Base-by-base conservation (phyloP, 495 filamentous ascomycete species). In the Daldinia loculata region DNA sequence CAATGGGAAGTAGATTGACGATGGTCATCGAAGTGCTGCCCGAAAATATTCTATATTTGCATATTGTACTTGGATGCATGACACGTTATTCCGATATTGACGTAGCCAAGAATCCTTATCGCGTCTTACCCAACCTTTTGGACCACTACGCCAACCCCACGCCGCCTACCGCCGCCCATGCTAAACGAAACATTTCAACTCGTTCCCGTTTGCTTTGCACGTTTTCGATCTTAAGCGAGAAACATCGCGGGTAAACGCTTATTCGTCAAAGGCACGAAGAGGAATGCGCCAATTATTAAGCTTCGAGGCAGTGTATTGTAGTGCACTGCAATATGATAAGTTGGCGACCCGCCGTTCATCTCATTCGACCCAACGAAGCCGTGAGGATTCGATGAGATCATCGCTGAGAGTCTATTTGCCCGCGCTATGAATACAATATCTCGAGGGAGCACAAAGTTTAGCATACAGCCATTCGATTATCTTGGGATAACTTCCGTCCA, bases 281-380 rank as follows among this genome's bases (percentile, higher is more conserved):
- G 6, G 2, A 65, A 51, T 29, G 27, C 41, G 24, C 41, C 52
- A 56, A 36, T 19, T 57, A 38, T 57, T 45, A 6, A 56, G 45
- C 22, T 57, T 41, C 22, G 67, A 65, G 67, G 67, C 61, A 48
- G 67, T 65, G 67, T 48, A 51, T 11, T 53, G 41, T 34, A 41
- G 61, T 64, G 67, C 45, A 50, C 11, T 53, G 34, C 43, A 51
- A 56, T 43, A 53, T 61, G 63, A 67, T 67, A 67, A 55, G 64
- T 4, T 26, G 19, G 22, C 24, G 26, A 51, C 51, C 15, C 36
- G 26, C 50, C 29, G 19, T 45, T 34, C 34, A 60, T 52, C 43
- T 50, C 24, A 27, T 58, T 17, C 22, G 34, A 43, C 24, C 58
- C 52, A 68, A 59, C 52, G n/a, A 24, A 36, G 30, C 17, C 17